A percentile compares a stretch with the other conserved stretches of the same genome.
These are phyloP conservation scores for Plasmodium vinckei DNA, from an alignment of 169 alveolate species.

Conservation along the genomic window DNA sequence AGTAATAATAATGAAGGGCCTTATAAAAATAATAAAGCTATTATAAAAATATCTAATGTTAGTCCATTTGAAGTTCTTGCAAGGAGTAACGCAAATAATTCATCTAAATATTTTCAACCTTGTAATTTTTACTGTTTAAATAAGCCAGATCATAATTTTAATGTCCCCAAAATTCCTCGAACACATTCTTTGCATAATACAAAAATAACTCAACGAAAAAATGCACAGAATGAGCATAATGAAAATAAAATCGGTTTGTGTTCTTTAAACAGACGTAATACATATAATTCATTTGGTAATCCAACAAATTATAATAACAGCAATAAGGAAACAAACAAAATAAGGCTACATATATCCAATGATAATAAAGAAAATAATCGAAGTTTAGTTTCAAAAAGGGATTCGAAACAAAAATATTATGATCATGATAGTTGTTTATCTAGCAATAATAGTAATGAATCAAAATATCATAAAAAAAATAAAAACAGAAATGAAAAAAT, in stretches of 20 bases:
- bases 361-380: background rate
- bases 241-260: background rate
- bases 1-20: background rate
- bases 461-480: background rate
- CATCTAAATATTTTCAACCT: slow-evolving; percentile 5
- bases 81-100: background rate
- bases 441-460: background rate
- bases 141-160: background rate
- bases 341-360: background rate
- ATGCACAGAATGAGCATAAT: too few relatives aligned
- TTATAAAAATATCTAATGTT: slow-evolving; percentile 47
- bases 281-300: background rate
- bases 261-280: background rate
- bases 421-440: too few relatives aligned
- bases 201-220: too few relatives aligned
- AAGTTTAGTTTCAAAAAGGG: too few relatives aligned
- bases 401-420: background rate
- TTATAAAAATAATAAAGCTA: slow-evolving; percentile 24
- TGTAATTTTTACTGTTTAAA: slow-evolving; percentile 4
- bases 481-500: too few relatives aligned
- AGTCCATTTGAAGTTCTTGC: slow-evolving; percentile 25
- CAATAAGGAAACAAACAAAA: background rate
- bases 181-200: too few relatives aligned
- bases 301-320: background rate
- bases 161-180: background rate